Evolutionary conservation across 345 rosid species (phyloP), one percentile per base, ranked within the genome.

Genomic region (Viola odorata): DNA sequence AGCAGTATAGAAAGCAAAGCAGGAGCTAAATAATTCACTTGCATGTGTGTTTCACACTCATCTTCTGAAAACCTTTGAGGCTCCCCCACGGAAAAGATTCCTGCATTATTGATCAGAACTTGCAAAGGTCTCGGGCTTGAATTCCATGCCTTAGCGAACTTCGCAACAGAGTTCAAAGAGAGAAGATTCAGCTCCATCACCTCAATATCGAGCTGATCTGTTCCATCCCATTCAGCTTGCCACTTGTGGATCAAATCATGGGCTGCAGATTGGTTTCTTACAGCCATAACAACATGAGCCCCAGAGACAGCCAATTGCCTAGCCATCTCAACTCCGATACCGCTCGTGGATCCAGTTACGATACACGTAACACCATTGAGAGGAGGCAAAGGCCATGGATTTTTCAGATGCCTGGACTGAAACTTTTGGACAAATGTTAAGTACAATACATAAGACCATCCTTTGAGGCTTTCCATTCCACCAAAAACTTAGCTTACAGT

Each of bases 201-300:
- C 37, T 64, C 66, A 52, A 63, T 12, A 44, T 11, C 32, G 37
- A 54, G 69, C 37, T 16, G 23, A 6, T 41, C 38, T 50, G 49
- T 17, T 16, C 56, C 62, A 49, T 14, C 3, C 56, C 36, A 41
- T 50, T 57, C 69, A 40, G 40, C 23, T 58, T 66, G 53, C 70
- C 70, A 58, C 16, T 58, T 58, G 50, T 58, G 51, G 45, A 66
- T 52, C 45, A 66, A 66, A 13, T 58, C 70, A 45, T n/a, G n/a
- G 14, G 64, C 70, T 41, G 45, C 50, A 42, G 45, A 15, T 36
- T 41, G 41, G 49, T 58, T 66, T 39, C 70, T 53, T 7, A 66
- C 58, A 7, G 70, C 63, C 64, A 66, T 58, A 37, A 66, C 45
- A 6, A 66, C 70, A 52, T 51, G 70, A 10, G 70, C 70, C 42